A percentile compares a stretch with the other conserved stretches of the same genome.
Evolutionary conservation across 1,284 basidiomycete genomes (phyloP).

Genomic region (Coniophora puteana): DNA sequence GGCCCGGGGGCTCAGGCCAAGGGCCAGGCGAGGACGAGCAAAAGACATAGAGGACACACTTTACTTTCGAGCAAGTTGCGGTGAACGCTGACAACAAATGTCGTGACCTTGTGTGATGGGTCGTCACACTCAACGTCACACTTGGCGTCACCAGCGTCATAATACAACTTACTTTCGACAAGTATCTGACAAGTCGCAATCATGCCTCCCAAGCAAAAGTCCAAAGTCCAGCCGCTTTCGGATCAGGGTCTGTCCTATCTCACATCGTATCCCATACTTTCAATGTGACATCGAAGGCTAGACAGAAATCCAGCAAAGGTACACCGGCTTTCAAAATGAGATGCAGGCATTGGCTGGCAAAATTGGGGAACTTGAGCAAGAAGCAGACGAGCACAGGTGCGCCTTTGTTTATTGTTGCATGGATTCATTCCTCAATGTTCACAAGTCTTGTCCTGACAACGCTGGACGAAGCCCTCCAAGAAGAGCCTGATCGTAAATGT

Average conservation of each 20-base stretch:
- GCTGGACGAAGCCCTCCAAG: slow-evolving; percentile 70
- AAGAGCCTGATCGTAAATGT: slow-evolving; percentile 89
- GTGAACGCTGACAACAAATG: slow-evolving; percentile 25
- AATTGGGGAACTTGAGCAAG: slow-evolving; percentile 90
- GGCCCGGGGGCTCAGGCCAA: slow-evolving; percentile 33
- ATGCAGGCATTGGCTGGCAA: slow-evolving; percentile 84
- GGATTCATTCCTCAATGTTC: slow-evolving; percentile 10
- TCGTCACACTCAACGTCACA: too few species aligned
- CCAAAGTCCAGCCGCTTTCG: slow-evolving; percentile 50
- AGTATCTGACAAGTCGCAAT: too few species aligned
- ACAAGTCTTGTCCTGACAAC: slow-evolving; percentile 87
- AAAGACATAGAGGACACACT: slow-evolving; percentile 48
- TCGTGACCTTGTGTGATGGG: slow-evolving; percentile 34
- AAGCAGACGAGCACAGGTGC: slow-evolving; percentile 87
- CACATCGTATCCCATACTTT: slow-evolving; percentile 12
- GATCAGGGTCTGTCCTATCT: slow-evolving; percentile 73
- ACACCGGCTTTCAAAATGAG: slow-evolving; percentile 75
- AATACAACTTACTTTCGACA: too few species aligned
- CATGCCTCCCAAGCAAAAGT: slow-evolving; percentile 49
- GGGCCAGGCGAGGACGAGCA: slow-evolving; percentile 24
- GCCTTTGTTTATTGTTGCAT: slow-evolving; percentile 19
- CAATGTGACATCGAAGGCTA: slow-evolving; percentile 40
- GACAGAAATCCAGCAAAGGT: slow-evolving; percentile 78
- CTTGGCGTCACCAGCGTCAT: too few species aligned
- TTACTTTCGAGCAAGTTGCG: slow-evolving; percentile 7